Conservation (phyloP, 768 basidiomycete species). For the Rhodotorula babjevae region DNA sequence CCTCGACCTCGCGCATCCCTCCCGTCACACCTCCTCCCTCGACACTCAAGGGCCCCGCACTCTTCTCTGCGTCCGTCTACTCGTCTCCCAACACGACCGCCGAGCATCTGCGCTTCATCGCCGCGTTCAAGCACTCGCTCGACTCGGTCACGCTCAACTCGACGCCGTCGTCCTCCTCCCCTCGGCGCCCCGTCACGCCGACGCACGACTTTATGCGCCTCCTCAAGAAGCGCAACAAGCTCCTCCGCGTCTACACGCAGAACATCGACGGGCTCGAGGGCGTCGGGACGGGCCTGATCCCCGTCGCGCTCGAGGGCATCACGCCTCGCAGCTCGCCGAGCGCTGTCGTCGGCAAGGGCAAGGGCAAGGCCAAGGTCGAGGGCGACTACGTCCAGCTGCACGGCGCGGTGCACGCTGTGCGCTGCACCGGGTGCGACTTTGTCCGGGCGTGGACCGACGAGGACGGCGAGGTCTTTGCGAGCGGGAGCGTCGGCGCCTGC, state of each 20-base stretch:
- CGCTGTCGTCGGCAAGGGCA: constrained; percentile 35
- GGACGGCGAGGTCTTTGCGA: constrained; percentile 61
- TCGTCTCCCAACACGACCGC: constrained; percentile 76
- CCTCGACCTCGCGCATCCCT: constrained; percentile 36
- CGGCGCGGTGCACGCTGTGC: constrained; percentile 85
- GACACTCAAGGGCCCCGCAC: constrained; percentile 75
- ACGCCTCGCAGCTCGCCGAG: constrained; percentile 2
- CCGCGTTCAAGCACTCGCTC: constrained; percentile 76
- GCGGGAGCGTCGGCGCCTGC: constrained; percentile 74
- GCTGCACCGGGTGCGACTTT: constrained; percentile 77
- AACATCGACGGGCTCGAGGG: constrained; percentile 96
- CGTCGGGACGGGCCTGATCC: constrained; percentile 59
- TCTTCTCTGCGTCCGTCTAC: constrained; percentile 91
- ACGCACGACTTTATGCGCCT: constrained; percentile 85
- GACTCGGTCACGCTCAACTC: constrained; percentile 10
- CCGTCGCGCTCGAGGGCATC: constrained; percentile 23
- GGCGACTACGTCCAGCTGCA: constrained; percentile 89
- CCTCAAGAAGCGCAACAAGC: constrained; percentile 73
- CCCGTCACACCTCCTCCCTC: neutral
- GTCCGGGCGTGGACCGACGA: constrained; percentile 66
- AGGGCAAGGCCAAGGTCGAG: constrained; percentile 55
- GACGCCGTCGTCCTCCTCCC: neutral
- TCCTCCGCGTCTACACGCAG: constrained; percentile 89
- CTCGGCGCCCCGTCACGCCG: constrained; percentile 60
- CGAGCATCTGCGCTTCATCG: constrained; percentile 91